phyloP scores from a whole-genome alignment of 208 protist species.

The Porcisia deanei region DNA sequence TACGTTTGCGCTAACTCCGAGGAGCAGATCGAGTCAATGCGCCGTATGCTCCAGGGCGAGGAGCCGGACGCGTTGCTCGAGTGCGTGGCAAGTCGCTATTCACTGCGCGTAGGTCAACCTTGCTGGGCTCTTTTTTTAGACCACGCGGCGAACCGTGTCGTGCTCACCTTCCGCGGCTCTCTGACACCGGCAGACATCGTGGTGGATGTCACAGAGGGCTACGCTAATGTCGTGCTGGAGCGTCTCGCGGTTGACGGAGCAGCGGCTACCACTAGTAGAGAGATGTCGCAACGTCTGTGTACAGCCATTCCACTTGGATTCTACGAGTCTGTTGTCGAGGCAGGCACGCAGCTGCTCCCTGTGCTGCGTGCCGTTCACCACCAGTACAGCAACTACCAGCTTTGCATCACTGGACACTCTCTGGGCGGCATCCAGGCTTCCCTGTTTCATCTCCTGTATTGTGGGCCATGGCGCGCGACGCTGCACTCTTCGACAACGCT shows the following conservation, averaged over 20 bases:
- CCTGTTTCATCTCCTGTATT: constrained; percentile 79
- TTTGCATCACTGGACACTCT: constrained; percentile 81
- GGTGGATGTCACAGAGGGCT: constrained; percentile 58
- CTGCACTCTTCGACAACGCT: constrained; percentile 17
- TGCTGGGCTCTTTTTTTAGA: constrained; percentile 71
- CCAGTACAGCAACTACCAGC: constrained; percentile 60
- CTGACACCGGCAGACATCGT: constrained; percentile 61
- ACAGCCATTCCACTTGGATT: constrained; percentile 70
- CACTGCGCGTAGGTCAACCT: constrained; percentile 41
- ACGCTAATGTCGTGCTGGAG: constrained; percentile 41
- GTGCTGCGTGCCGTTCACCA: constrained; percentile 41
- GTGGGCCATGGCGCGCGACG: constrained; percentile 18
- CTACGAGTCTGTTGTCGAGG: constrained; percentile 51
- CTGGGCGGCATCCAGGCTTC: constrained; percentile 75
- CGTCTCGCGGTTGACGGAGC: not conserved
- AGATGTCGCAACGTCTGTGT: constrained; percentile 30
- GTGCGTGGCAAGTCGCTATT: constrained; percentile 67
- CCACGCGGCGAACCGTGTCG: constrained; percentile 52
- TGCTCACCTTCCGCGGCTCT: constrained; percentile 76
- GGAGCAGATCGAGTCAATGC: constrained; percentile 75
- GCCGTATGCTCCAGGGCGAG: constrained; percentile 73
- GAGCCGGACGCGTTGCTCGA: constrained; percentile 53
- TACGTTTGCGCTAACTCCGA: constrained; percentile 62
- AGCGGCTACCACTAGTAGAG: not conserved
- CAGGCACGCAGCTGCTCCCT: constrained; percentile 36